Evolutionary conservation across 768 basidiomycete species (phyloP), one percentile per base, ranked within the genome.

Genomic region (Termitomyces sp.): DNA sequence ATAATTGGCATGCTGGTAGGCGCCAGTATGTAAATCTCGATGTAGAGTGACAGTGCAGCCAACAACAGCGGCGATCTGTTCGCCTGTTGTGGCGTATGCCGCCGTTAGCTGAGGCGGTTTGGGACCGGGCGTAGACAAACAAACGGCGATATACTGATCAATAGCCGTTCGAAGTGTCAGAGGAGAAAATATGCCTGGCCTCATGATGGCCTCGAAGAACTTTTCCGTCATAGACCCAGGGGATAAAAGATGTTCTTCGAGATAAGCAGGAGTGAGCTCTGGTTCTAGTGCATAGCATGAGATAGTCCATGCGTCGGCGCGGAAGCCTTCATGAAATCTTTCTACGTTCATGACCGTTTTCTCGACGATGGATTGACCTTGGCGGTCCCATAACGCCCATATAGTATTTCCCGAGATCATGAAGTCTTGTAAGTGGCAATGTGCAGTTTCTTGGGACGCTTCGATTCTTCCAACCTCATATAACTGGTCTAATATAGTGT

Each of bases 141-240:
- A 86, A 2, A 85, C 78, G 48, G 87, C 82, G 27, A 84, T 84
- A 71, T 98, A 98, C 63, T 90, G 88, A 59, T 88, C 85, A 55
- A 97, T 79, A 24, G 94, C 93, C 18, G 84, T 88, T 47, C 84
- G 84, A 36, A 97, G 82, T 9, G 94, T 93, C 37, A 90, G 72
- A 2, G 84, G 76, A 9, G 95, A 95, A 73, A 97, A 98, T 54
- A 92, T 80, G 22, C 92, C 93, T 0, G 96, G 95, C 34, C 87
- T 81, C 79, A 95, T 86, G 63, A 97, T 78, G 47, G 87, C 91
- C 54, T 86, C 79, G 67, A 95, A 80, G 72, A 94, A 95, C 62
- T 88, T 88, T 58, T 87, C 87, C 0, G 88, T 79, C 65, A 95
- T 71, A 2, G 90, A 89, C 34, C 86, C 87, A 27, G 84, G 80